Percentiles rank a stretch among this genome's conserved stretches.
Evolutionary conservation across 2,329 filamentous ascomycete species (phyloP).

Genomic region (Aphanoascus verrucosus): DNA sequence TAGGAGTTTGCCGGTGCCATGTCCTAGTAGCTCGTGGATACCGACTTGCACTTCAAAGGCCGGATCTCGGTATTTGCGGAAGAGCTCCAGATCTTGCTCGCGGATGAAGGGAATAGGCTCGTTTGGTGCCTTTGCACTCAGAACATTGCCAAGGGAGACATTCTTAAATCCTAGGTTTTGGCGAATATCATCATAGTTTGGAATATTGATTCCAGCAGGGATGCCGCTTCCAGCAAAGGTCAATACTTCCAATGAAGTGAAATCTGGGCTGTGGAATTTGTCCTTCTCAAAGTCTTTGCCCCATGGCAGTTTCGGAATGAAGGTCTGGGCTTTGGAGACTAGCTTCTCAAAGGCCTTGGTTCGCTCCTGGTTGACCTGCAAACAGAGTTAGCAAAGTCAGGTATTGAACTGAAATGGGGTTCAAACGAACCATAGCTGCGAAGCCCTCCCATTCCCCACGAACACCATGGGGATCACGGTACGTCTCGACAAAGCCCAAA

Average conservation of each 20-base stretch:
- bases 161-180: conserved; percentile 58
- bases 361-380: conserved; percentile 67
- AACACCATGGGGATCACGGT: conserved; percentile 69
- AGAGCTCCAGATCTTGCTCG: conserved; percentile 64
- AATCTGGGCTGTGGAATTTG: conserved; percentile 88
- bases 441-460: conserved; percentile 81
- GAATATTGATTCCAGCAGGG: conserved; percentile 49
- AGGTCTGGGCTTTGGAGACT: conserved; percentile 64
- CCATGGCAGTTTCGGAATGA: conserved; percentile 90
- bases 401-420: not conserved
- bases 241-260: conserved; percentile 85
- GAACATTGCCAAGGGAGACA: conserved; percentile 78
- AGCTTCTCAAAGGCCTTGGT: conserved; percentile 79
- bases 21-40: conserved; percentile 78
- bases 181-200: conserved; percentile 50
- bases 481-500: conserved; percentile 77
- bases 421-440: conserved; percentile 47
- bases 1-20: conserved; percentile 86
- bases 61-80: conserved; percentile 69
- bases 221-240: conserved; percentile 61
- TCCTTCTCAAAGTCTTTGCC: conserved; percentile 84
- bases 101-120: conserved; percentile 88
- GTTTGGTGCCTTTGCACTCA: conserved; percentile 81
- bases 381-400: conserved; percentile 25
- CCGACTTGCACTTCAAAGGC: conserved; percentile 95